phyloP scores from a whole-genome alignment of 495 filamentous ascomycete genomes.

The Elaphomyces granulatus region DNA sequence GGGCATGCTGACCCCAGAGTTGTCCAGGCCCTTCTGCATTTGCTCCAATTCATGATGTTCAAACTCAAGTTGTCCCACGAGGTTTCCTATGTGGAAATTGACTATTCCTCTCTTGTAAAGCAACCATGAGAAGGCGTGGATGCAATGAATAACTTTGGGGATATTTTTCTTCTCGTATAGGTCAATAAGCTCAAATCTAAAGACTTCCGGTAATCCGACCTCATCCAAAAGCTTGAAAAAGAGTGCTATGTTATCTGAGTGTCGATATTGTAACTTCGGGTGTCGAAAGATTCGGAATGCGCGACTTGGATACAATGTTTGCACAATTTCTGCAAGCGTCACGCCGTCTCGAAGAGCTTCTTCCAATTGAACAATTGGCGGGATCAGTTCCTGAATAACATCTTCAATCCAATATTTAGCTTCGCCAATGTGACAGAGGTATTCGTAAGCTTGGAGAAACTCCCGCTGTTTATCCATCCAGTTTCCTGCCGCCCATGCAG shows the following conservation, averaged over 20 bases:
- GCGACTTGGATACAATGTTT: slow-evolving; percentile 66
- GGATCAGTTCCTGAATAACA: slow-evolving; percentile 75
- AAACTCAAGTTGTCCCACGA: slow-evolving; percentile 94
- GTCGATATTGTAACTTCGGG: slow-evolving; percentile 75
- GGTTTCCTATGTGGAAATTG: slow-evolving; percentile 92
- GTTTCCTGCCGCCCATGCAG: slow-evolving; percentile 64
- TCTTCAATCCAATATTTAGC: slow-evolving; percentile 99
- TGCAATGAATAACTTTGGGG: slow-evolving; percentile 97
- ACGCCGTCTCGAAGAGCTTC: slow-evolving; percentile 89
- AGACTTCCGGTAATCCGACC: slow-evolving; percentile 92
- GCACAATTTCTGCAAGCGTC: slow-evolving; percentile 90
- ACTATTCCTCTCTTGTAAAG: slow-evolving; percentile 89
- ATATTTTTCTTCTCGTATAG: slow-evolving; percentile 99
- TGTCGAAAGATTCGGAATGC: slow-evolving; percentile 71
- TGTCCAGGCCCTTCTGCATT: slow-evolving; percentile 92
- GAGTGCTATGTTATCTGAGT: slow-evolving; percentile 90
- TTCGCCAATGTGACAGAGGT: slow-evolving; percentile 97
- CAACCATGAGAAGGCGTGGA: slow-evolving; percentile 92
- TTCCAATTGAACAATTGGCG: slow-evolving; percentile 90
- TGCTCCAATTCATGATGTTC: slow-evolving; percentile 95
- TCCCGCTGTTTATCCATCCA: slow-evolving; percentile 99
- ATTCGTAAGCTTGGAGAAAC: slow-evolving; percentile 95
- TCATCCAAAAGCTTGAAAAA: slow-evolving; percentile 92
- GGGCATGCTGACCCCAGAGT: slow-evolving; percentile 86
- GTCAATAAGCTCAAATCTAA: slow-evolving; percentile 95